A percentile compares a stretch with the other conserved stretches of the same genome.
Evolutionary conservation across 2,329 filamentous ascomycete species (phyloP).

Genomic region (Colletotrichum orbiculare): DNA sequence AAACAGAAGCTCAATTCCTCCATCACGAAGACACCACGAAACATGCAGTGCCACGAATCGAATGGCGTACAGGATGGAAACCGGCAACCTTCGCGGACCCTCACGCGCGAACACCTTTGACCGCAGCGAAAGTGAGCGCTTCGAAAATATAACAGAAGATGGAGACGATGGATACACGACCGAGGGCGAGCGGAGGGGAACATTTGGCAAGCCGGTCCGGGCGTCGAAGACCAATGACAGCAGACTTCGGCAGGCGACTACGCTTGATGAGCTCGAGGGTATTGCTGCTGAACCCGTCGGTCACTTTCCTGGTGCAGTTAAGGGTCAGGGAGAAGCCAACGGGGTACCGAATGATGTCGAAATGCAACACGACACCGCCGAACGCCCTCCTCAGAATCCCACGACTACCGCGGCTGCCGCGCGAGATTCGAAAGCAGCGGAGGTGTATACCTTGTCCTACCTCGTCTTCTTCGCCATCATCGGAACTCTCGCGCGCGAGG

Average conservation of each 20-base stretch:
- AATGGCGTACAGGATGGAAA: constrained; percentile 17
- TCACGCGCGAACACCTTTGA: background rate
- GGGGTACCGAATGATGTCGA: constrained; percentile 11
- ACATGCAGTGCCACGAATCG: constrained; percentile 10
- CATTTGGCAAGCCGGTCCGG: background rate
- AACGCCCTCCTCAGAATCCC: too few species aligned
- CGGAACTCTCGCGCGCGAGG: constrained; percentile 85
- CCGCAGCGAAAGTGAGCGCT: background rate
- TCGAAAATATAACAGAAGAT: background rate
- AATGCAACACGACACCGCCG: constrained; percentile 6
- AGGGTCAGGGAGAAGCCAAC: background rate
- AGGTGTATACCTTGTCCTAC: constrained; percentile 81
- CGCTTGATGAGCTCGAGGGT: constrained; percentile 57
- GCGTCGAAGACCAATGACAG: background rate
- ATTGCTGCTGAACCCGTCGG: constrained; percentile 45
- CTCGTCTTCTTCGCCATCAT: constrained; percentile 87
- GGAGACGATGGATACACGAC: background rate
- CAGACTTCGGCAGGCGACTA: constrained; percentile 33
- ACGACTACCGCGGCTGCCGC: too few species aligned
- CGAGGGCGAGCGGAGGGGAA: constrained; percentile 2
- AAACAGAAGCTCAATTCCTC: background rate
- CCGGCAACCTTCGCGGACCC: constrained; percentile 4
- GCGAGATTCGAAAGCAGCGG: constrained; percentile 61
- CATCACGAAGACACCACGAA: background rate
- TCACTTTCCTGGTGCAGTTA: background rate